Percentiles rank a stretch among this genome's conserved stretches.
Evolutionary conservation across 2,329 filamentous ascomycete genomes (phyloP).

Genomic region (Trichoderma atroviride): DNA sequence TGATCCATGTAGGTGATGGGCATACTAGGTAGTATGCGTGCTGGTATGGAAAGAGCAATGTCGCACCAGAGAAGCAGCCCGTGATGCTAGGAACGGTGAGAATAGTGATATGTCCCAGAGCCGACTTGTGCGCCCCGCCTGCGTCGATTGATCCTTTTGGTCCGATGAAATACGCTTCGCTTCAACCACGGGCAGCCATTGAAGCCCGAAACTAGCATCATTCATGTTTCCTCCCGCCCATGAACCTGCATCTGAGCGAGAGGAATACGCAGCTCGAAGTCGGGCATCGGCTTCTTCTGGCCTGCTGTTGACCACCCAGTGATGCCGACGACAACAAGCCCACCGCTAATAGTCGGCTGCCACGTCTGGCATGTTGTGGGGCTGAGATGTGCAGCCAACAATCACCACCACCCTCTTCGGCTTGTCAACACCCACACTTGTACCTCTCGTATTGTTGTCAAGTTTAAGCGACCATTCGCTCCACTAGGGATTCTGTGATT

Average conservation of each 20-base stretch:
- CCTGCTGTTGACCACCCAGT: background rate
- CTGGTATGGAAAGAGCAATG: background rate
- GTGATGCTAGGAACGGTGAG: background rate
- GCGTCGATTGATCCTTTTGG: background rate
- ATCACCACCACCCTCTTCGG: background rate
- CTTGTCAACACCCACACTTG: background rate
- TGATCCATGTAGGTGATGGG: background rate
- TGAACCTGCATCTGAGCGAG: background rate
- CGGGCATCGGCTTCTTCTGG: constrained; percentile 19
- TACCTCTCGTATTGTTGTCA: background rate
- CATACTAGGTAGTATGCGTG: background rate
- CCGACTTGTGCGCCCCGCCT: background rate
- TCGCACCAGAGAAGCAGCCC: background rate
- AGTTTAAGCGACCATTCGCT: background rate
- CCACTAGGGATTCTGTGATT: background rate
- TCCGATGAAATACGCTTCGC: background rate
- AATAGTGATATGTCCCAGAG: background rate
- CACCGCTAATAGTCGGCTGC: constrained; percentile 25
- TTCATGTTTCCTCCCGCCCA: background rate
- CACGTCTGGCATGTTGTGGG: constrained; percentile 25
- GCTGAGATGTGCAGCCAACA: constrained; percentile 1
- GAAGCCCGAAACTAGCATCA: background rate
- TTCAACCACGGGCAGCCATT: background rate
- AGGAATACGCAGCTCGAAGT: background rate
- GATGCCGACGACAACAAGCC: background rate